Evolutionary conservation across 495 filamentous ascomycete species (phyloP).

Genomic region (Annulohypoxylon nitens): DNA sequence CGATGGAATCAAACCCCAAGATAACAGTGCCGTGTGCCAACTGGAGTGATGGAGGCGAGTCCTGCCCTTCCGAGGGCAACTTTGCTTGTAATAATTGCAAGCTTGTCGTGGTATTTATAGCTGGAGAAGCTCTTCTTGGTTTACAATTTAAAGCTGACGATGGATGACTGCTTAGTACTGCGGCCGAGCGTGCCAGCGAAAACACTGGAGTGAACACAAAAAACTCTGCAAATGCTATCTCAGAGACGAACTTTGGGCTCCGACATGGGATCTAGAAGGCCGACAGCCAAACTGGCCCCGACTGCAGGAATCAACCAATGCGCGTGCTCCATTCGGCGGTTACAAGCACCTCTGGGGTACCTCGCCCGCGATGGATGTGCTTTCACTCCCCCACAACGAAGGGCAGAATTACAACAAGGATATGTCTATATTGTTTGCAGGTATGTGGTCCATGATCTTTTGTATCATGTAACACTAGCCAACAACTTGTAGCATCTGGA

Average conservation of each 20-base stretch:
- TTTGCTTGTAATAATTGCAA: conserved; percentile 17
- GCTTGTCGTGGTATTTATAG: conserved; percentile 14
- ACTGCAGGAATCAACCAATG: conserved; percentile 3
- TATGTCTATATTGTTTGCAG: conserved; percentile 58
- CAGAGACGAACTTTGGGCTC: conserved; percentile 48
- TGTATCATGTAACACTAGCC: conserved; percentile 10
- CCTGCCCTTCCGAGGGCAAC: conserved; percentile 12
- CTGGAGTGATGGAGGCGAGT: conserved; percentile 15
- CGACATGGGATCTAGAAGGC: conserved; percentile 49
- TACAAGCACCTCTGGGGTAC: conserved; percentile 59
- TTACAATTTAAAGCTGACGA: not conserved
- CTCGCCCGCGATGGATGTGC: conserved; percentile 59
- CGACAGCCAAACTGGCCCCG: conserved; percentile 45
- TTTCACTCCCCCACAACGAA: conserved; percentile 58
- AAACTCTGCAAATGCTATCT: conserved; percentile 51
- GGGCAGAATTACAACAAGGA: conserved; percentile 48
- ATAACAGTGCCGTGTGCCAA: conserved; percentile 12
- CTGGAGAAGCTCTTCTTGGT: not conserved
- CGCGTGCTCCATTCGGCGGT: not conserved
- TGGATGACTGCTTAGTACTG: conserved; percentile 51
- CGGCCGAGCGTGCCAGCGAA: conserved; percentile 51
- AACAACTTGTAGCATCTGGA: conserved; percentile 54
- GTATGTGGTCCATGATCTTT: conserved; percentile 41
- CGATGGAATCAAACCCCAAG: not conserved
- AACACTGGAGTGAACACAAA: conserved; percentile 55